These are phyloP conservation scores for Dendrocalamus sinicus DNA, from an alignment of 176 grass and related monocot species.

Conservation along the genomic window DNA sequence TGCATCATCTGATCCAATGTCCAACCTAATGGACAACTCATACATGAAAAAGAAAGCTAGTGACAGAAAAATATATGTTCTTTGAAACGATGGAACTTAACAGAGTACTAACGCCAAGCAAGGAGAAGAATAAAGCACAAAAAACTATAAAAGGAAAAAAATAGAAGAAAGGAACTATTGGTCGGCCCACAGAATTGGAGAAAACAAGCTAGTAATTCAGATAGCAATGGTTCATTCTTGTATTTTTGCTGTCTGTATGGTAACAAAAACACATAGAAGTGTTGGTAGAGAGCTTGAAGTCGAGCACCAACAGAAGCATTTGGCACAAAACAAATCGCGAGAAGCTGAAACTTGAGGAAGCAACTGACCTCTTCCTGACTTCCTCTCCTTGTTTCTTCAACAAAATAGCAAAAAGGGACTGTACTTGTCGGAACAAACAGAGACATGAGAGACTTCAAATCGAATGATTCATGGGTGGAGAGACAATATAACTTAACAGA, in stretches of 20 bases:
- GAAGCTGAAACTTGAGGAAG: conserved; percentile 19
- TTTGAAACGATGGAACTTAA: too few relatives aligned
- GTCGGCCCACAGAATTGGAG: neutral
- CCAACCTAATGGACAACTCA: neutral
- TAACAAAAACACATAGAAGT: neutral
- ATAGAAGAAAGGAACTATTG: neutral
- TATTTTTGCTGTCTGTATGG: neutral
- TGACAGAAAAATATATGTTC: neutral
- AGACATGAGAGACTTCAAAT: neutral
- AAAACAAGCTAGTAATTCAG: neutral
- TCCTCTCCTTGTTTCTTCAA: neutral
- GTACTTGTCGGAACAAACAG: neutral
- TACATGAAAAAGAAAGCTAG: neutral
- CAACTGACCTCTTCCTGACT: neutral
- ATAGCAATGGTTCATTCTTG: neutral
- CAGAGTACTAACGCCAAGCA: neutral
- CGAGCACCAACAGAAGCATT: neutral
- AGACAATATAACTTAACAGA: neutral
- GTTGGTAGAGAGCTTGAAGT: too few relatives aligned
- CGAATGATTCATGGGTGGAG: neutral
- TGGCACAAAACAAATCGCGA: neutral
- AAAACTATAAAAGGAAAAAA: neutral
- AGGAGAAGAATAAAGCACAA: neutral
- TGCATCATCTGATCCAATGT: neutral
- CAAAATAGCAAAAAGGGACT: neutral